Evolutionary conservation across 2,329 filamentous ascomycete genomes (phyloP), one percentile per base, ranked within the genome.

Genomic region (Sporothrix brunneoviolacea): DNA sequence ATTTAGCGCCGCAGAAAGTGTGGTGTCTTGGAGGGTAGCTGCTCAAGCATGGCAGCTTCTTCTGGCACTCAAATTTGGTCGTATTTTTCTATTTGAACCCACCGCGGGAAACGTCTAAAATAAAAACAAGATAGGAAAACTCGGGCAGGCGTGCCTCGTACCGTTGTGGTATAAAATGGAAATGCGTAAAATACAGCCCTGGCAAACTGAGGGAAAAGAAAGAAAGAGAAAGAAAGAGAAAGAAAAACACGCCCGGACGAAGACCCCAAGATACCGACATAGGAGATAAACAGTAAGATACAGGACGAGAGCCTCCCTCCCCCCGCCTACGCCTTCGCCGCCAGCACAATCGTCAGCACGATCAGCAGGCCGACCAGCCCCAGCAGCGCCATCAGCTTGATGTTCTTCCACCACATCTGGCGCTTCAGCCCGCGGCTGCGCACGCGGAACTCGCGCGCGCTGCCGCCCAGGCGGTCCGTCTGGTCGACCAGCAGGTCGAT

Each of bases 351-450:
- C n/a, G 73, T 71, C 57, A 79, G 59, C 40, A 82, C 59, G 58
- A 82, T 78, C 55, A 82, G 63, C 39, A 74, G 64, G 22, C 93
- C 69, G 2, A 91, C 88, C 39, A 96, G 63, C 4, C 69, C 74
- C 55, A 91, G 64, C 59, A 98, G 68, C 7, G 80, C 84, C 90
- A 97, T 95, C 59, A 98, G 70, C 73, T 94, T 94, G 40, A 95
- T 79, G 67, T 98, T 97, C 83, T 97, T 97, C 91, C 91, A 97
- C 93, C 93, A 98, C 93, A 98, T 97, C 69, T 85, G 80, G 64
- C 94, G 79, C 72, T 93, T 87, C 60, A 98, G 68, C 1, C 89
- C 90, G 22, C 90, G 75, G 65, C 87, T 94, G 59, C 91, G 77
- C 16, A 97, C 84, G 47, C 93, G 76, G 65, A 98, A 98, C 65